Conservation (phyloP, 2,329 filamentous ascomycete species). For the Monilinia aucupariae region DNA sequence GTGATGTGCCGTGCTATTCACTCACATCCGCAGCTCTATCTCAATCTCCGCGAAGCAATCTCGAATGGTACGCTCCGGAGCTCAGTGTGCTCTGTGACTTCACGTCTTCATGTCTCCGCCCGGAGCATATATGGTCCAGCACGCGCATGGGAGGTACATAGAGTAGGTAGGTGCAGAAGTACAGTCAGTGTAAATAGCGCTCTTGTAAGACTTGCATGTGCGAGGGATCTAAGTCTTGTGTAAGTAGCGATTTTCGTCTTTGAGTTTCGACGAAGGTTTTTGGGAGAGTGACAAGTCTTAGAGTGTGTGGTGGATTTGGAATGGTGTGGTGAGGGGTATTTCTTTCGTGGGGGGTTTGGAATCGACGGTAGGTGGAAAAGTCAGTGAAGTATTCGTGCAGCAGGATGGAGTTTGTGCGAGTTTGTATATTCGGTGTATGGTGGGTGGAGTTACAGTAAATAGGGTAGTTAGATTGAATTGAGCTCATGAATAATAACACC, state of each 20-base stretch:
- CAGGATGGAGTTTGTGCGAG: background rate
- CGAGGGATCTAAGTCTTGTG: background rate
- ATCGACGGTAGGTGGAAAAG: background rate
- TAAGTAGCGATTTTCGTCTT: background rate
- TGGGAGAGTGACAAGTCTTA: background rate
- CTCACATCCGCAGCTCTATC: too few species aligned
- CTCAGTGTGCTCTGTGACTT: background rate
- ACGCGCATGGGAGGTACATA: background rate
- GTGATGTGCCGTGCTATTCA: background rate
- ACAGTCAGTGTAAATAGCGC: background rate
- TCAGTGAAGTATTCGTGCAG: background rate
- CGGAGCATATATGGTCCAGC: background rate
- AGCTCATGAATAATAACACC: background rate
- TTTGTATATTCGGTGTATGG: background rate
- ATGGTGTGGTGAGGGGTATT: background rate
- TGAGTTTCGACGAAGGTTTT: background rate
- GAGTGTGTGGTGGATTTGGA: background rate
- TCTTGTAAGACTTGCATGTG: background rate
- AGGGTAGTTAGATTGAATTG: background rate
- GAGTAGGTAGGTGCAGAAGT: background rate
- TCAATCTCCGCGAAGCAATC: background rate
- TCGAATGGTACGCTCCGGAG: background rate
- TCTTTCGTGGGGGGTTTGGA: background rate
- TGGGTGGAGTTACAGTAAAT: background rate
- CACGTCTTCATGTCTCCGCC: background rate